These are phyloP conservation scores for Clavispora asparagi DNA, from an alignment of 805 yeast species.

Conservation along the genomic window DNA sequence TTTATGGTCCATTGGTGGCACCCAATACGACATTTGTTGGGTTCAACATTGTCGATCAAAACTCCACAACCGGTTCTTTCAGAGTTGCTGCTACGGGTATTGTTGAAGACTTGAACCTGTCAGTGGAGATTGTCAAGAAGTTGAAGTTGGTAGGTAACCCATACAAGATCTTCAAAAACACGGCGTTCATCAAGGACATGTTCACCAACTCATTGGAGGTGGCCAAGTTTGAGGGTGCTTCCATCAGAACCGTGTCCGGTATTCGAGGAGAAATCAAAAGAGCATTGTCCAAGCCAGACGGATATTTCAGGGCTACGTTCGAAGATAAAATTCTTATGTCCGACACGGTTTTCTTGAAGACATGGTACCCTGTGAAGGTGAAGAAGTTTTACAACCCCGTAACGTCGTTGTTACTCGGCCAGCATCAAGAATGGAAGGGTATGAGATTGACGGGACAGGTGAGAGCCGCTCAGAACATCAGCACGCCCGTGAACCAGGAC, in stretches of 20 bases:
- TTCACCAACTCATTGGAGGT: conserved; percentile 88
- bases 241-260: conserved; percentile 94
- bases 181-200: conserved; percentile 97
- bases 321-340: conserved; percentile 92
- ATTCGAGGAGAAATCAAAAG: conserved; percentile 96
- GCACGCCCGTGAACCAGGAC: conserved; percentile 53
- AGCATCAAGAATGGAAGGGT: conserved; percentile 90
- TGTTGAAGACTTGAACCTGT: conserved; percentile 86
- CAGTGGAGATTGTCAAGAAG: conserved; percentile 91
- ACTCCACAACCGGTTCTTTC: conserved; percentile 82
- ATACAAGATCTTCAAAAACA: conserved; percentile 85
- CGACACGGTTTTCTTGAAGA: conserved; percentile 82
- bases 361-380: conserved; percentile 95
- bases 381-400: conserved; percentile 94
- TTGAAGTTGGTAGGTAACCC: conserved; percentile 94
- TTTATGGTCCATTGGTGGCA: conserved; percentile 94
- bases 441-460: conserved; percentile 94
- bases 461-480: conserved; percentile 66
- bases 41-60: conserved; percentile 78
- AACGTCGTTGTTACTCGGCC: conserved; percentile 71
- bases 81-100: conserved; percentile 96
- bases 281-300: conserved; percentile 91
- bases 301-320: conserved; percentile 92
- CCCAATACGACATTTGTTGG: conserved; percentile 98
- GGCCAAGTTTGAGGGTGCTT: conserved; percentile 97